These are phyloP conservation scores for Rugosomyces carneus DNA, from an alignment of 1,284 basidiomycete genomes.

Conservation along the genomic window DNA sequence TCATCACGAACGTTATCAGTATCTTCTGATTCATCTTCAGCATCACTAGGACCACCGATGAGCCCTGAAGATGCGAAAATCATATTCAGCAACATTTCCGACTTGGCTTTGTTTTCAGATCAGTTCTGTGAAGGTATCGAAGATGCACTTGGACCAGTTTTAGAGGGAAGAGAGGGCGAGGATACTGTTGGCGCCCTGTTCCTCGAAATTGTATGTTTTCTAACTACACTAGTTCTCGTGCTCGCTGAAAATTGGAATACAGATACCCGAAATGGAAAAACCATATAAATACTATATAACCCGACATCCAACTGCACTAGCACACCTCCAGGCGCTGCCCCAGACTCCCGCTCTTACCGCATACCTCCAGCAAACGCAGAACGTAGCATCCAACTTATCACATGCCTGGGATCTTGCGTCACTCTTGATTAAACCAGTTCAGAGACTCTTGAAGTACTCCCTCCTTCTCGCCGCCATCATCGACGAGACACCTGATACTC, in stretches of 20 bases:
- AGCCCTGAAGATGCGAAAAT: constrained; percentile 63
- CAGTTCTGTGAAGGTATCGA: constrained; percentile 57
- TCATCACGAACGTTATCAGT: constrained; percentile 50
- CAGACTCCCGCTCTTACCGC: constrained; percentile 52
- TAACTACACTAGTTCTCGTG: constrained; percentile 4
- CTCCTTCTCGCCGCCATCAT: constrained; percentile 78
- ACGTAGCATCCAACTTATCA: constrained; percentile 64
- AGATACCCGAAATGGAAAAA: constrained; percentile 75
- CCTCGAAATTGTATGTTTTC: constrained; percentile 52
- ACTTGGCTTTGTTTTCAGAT: constrained; percentile 69
- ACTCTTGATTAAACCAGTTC: constrained; percentile 88
- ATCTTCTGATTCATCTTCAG: constrained; percentile 45
- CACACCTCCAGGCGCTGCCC: constrained; percentile 57
- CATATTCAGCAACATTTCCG: constrained; percentile 77
- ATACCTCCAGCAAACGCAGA: constrained; percentile 67
- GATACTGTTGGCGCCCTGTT: constrained; percentile 81
- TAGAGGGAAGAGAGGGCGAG: constrained; percentile 50
- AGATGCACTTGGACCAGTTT: constrained; percentile 45
- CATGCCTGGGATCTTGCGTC: constrained; percentile 94
- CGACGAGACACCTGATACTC: constrained; percentile 70
- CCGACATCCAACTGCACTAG: constrained; percentile 72
- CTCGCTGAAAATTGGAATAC: constrained; percentile 7
- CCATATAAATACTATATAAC: constrained; percentile 87
- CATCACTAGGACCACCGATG: constrained; percentile 53
- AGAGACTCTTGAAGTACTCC: constrained; percentile 90